phyloP scores from a whole-genome alignment of 768 basidiomycete genomes.

The Lanmaoa pseudosensibilis region DNA sequence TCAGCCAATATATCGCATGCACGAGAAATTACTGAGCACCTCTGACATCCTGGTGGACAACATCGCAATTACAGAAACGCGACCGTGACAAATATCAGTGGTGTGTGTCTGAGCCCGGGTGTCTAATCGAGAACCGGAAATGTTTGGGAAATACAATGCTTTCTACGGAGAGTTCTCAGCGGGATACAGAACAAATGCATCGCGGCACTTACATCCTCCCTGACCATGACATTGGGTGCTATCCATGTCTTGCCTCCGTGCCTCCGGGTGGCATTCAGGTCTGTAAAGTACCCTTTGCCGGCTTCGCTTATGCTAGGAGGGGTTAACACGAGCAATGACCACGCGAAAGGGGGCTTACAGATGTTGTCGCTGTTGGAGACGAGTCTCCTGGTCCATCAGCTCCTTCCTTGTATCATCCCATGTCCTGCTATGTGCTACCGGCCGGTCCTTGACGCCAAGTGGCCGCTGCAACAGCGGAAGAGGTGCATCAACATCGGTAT shows the following conservation, averaged over 20 bases:
- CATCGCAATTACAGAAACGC: conserved; percentile 78
- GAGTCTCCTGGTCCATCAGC: conserved; percentile 67
- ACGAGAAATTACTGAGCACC: conserved; percentile 40
- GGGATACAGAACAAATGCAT: background rate
- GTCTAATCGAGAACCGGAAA: conserved; percentile 68
- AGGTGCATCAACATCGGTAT: conserved; percentile 6
- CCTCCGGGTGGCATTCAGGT: conserved; percentile 73
- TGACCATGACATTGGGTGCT: conserved; percentile 84
- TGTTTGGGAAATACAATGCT: conserved; percentile 89
- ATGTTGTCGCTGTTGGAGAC: conserved; percentile 69
- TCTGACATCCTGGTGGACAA: conserved; percentile 87
- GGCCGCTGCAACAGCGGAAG: conserved; percentile 57
- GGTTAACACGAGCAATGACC: background rate
- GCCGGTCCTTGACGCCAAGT: conserved; percentile 72
- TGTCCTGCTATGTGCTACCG: conserved; percentile 57
- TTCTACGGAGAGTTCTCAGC: conserved; percentile 49
- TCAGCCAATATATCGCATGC: background rate
- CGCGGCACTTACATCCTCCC: conserved; percentile 74
- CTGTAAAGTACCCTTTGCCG: conserved; percentile 85
- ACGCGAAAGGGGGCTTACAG: conserved; percentile 34
- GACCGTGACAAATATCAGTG: conserved; percentile 71
- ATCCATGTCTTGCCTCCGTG: conserved; percentile 96
- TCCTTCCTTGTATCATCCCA: conserved; percentile 66
- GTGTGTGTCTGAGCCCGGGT: conserved; percentile 63
- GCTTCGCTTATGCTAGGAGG: conserved; percentile 54